Evolutionary conservation across 2,329 filamentous ascomycete genomes (phyloP).

Genomic region (Venturia oleaginea): DNA sequence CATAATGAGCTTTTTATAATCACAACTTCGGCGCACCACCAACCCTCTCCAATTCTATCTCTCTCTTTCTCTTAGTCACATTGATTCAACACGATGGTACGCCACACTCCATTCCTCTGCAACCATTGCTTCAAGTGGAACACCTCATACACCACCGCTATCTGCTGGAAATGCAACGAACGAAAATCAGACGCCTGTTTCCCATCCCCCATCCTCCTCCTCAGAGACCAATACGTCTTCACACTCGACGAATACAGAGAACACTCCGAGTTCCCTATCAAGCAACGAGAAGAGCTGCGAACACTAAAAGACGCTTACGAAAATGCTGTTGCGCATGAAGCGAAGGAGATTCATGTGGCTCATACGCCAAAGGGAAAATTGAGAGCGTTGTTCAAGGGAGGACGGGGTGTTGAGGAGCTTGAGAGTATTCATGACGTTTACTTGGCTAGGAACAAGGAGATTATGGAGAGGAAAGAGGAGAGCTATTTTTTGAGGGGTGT

Average conservation of each 20-base stretch:
- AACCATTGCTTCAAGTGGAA: conserved; percentile 2
- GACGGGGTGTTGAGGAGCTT: background rate
- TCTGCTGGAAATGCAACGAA: background rate
- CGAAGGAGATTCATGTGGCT: background rate
- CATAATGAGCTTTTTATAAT: background rate
- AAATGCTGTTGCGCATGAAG: background rate
- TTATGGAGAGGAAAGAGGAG: background rate
- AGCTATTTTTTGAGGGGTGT: background rate
- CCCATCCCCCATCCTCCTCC: background rate
- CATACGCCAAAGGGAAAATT: background rate
- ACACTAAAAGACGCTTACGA: background rate
- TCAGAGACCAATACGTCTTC: background rate
- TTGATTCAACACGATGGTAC: background rate
- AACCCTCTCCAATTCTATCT: background rate
- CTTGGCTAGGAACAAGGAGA: background rate
- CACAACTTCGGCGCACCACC: background rate
- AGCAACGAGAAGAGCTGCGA: background rate
- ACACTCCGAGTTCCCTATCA: background rate
- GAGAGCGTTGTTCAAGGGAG: background rate
- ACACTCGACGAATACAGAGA: background rate
- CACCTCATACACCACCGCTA: background rate
- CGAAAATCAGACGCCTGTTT: background rate
- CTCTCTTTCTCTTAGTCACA: background rate
- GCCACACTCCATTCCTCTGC: background rate
- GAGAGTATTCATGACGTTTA: conserved; percentile 1